These are phyloP conservation scores for Aspergillus haitiensis DNA, from an alignment of 495 filamentous ascomycete genomes.

Conservation along the genomic window DNA sequence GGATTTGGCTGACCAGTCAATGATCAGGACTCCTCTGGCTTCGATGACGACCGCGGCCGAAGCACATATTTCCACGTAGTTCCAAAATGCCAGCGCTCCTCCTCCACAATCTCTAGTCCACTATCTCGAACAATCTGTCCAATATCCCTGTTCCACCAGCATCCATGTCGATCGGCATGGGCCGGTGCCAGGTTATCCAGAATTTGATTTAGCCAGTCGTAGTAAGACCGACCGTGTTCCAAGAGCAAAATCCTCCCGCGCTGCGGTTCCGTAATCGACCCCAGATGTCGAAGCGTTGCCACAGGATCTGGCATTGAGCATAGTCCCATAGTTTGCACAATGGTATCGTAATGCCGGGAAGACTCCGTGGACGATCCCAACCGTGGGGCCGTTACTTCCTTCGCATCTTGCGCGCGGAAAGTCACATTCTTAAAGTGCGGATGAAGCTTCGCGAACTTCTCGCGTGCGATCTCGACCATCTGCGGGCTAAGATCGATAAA, in stretches of 20 bases:
- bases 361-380: not conserved
- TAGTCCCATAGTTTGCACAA: slow-evolving; percentile 90
- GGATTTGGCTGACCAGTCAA: too few species aligned
- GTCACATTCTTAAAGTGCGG: slow-evolving; percentile 44
- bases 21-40: too few species aligned
- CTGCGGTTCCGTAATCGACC: slow-evolving; percentile 41
- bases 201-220: slow-evolving; percentile 71
- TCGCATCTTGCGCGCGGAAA: slow-evolving; percentile 47
- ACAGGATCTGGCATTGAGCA: slow-evolving; percentile 81
- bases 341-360: slow-evolving; percentile 65
- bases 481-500: slow-evolving; percentile 63
- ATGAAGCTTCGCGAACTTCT: slow-evolving; percentile 56
- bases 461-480: slow-evolving; percentile 62
- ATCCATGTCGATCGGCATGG: slow-evolving; percentile 85
- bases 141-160: slow-evolving; percentile 97
- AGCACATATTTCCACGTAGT: slow-evolving; percentile 72
- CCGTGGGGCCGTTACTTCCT: slow-evolving; percentile 23
- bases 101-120: slow-evolving; percentile 75
- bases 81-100: slow-evolving; percentile 70
- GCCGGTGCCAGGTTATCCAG: slow-evolving; percentile 73
- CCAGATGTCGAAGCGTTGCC: slow-evolving; percentile 57
- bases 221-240: slow-evolving; percentile 85
- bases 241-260: slow-evolving; percentile 78
- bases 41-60: slow-evolving; percentile 33
- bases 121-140: slow-evolving; percentile 73